Conservation (phyloP, 805 yeast species). For the Candida sphagnicola region DNA sequence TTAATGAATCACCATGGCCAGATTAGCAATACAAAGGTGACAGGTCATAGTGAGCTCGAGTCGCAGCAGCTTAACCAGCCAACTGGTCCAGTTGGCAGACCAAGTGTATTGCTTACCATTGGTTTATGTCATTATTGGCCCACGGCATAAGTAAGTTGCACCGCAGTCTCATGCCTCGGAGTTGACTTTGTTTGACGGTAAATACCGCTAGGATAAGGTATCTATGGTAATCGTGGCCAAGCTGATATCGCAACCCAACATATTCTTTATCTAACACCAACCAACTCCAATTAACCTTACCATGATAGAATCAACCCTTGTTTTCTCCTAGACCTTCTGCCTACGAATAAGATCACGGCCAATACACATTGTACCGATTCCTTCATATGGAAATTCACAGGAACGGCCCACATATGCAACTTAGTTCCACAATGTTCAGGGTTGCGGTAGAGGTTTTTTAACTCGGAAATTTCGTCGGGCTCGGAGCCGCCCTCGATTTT, state of each 20-base stretch:
- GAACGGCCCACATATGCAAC: background rate
- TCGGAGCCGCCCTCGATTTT: background rate
- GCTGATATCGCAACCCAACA: background rate
- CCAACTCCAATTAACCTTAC: too few relatives aligned
- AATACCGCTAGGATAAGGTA: background rate
- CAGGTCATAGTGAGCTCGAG: background rate
- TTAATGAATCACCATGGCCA: too few relatives aligned
- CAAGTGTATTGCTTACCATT: background rate
- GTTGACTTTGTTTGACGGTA: background rate
- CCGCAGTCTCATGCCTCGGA: background rate
- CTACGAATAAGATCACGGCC: background rate
- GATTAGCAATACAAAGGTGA: too few relatives aligned
- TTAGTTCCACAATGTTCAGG: background rate
- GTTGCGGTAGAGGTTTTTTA: background rate
- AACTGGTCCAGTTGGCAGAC: background rate
- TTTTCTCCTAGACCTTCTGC: background rate
- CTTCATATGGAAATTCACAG: background rate
- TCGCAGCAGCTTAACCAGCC: background rate
- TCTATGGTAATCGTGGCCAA: background rate
- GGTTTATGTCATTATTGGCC: background rate
- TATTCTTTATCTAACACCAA: background rate
- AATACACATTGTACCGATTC: background rate
- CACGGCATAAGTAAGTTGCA: background rate
- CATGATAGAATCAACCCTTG: background rate
- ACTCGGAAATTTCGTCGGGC: too few relatives aligned